Conservation (phyloP, 495 filamentous ascomycete genomes). For the Gamarada debralockiae region DNA sequence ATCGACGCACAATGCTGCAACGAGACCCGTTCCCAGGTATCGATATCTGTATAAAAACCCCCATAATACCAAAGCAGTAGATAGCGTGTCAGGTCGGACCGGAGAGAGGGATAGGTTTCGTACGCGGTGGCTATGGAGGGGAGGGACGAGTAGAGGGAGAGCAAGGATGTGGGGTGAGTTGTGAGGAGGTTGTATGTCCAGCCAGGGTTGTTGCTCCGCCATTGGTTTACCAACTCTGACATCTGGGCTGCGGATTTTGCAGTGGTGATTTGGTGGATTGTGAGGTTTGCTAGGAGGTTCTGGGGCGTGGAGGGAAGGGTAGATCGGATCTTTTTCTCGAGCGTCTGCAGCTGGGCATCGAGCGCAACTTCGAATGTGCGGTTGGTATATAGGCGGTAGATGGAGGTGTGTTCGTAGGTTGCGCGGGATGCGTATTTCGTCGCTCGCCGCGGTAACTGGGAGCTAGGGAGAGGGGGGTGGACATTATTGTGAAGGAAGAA, state of each 20-base stretch:
- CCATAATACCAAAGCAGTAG: slow-evolving; percentile 45
- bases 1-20: slow-evolving; percentile 16
- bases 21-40: slow-evolving; percentile 32
- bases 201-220: neutral
- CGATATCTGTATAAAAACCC: slow-evolving; percentile 43
- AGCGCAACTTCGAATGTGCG: neutral
- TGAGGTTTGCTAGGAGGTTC: neutral
- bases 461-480: neutral
- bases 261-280: slow-evolving; percentile 1
- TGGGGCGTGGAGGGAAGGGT: neutral
- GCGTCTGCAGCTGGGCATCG: neutral
- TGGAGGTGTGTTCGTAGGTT: slow-evolving; percentile 3
- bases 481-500: neutral
- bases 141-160: neutral
- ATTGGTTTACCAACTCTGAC: neutral
- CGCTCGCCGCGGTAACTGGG: too few relatives aligned
- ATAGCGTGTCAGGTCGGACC: slow-evolving; percentile 45
- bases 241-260: neutral
- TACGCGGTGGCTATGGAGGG: neutral
- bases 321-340: neutral
- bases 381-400: slow-evolving; percentile 1
- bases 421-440: neutral
- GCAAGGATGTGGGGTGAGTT: neutral
- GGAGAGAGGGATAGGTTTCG: neutral
- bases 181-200: neutral